Evolutionary conservation across 2,329 filamentous ascomycete species (phyloP).

Genomic region (Phaeosphaeriaceae sp.): DNA sequence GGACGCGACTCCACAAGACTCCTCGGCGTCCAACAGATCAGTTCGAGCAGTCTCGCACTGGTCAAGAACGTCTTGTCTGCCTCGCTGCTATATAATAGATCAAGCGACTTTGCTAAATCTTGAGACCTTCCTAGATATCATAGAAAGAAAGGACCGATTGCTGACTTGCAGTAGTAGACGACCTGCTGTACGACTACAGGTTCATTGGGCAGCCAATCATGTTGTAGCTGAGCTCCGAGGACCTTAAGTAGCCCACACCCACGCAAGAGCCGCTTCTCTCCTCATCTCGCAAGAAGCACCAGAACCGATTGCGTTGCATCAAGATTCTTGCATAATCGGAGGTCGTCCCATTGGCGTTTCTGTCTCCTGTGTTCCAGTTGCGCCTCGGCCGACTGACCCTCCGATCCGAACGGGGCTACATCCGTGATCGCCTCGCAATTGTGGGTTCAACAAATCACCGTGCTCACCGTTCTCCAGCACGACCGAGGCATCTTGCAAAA

Average conservation of each 20-base stretch:
- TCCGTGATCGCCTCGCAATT: background rate
- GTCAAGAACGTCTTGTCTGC: no score
- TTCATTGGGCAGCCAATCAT: background rate
- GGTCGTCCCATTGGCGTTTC: background rate
- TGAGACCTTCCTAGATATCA: no score
- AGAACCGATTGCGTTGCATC: background rate
- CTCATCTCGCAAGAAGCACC: background rate
- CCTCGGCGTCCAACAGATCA: no score
- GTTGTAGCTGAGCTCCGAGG: background rate
- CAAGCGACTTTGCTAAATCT: no score
- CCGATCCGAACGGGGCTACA: background rate
- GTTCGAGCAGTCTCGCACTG: no score
- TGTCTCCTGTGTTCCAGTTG: background rate
- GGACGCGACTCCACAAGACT: no score
- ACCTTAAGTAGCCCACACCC: background rate
- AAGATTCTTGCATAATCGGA: background rate
- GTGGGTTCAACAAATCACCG: slow-evolving; percentile 20
- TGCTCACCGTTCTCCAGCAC: slow-evolving; percentile 6
- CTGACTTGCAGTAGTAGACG: no score
- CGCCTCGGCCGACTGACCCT: background rate
- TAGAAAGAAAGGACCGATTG: no score
- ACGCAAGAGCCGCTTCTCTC: background rate
- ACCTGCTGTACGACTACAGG: no score
- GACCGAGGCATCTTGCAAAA: slow-evolving; percentile 29
- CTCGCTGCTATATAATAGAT: no score